phyloP scores from a whole-genome alignment of 2,329 filamentous ascomycete species.

The Berkeleyomyces rouxiae region DNA sequence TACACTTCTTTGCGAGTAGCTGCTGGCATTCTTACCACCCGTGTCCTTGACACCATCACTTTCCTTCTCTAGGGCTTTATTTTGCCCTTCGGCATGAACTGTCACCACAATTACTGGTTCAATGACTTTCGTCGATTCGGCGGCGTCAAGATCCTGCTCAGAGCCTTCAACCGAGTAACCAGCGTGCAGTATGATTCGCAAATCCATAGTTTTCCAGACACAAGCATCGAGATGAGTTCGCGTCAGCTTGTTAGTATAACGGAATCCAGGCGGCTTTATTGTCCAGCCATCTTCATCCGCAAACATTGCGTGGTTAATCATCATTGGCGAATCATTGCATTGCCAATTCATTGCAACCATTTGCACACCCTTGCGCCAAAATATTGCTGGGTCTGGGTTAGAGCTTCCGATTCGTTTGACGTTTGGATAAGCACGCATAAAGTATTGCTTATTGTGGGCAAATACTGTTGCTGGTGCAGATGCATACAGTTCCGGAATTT shows the following conservation, averaged over 20 bases:
- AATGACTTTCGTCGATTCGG: not conserved
- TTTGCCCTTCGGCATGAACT: conserved; percentile 56
- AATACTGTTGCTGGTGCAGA: conserved; percentile 62
- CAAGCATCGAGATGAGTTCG: conserved; percentile 30
- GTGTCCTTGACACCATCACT: conserved; percentile 18
- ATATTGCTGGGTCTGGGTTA: conserved; percentile 85
- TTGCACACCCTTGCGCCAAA: conserved; percentile 88
- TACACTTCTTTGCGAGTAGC: conserved; percentile 44
- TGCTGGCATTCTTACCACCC: conserved; percentile 31
- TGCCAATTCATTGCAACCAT: conserved; percentile 99
- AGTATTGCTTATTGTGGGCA: conserved; percentile 68
- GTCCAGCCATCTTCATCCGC: conserved; percentile 71
- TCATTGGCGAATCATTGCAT: conserved; percentile 81
- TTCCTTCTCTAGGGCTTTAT: conserved; percentile 19
- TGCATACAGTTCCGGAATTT: conserved; percentile 40
- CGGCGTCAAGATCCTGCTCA: conserved; percentile 15
- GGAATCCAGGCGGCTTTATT: conserved; percentile 65
- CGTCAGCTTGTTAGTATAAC: conserved; percentile 27
- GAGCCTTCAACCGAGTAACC: conserved; percentile 47
- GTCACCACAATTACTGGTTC: conserved; percentile 62
- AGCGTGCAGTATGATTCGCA: conserved; percentile 58
- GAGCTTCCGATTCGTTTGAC: conserved; percentile 64
- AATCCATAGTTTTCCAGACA: conserved; percentile 38
- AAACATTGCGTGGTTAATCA: conserved; percentile 97
- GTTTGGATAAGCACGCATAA: conserved; percentile 86